Base-by-base conservation (phyloP, 352 stramenopile genomes). In the Globisporangium nodosum region DNA sequence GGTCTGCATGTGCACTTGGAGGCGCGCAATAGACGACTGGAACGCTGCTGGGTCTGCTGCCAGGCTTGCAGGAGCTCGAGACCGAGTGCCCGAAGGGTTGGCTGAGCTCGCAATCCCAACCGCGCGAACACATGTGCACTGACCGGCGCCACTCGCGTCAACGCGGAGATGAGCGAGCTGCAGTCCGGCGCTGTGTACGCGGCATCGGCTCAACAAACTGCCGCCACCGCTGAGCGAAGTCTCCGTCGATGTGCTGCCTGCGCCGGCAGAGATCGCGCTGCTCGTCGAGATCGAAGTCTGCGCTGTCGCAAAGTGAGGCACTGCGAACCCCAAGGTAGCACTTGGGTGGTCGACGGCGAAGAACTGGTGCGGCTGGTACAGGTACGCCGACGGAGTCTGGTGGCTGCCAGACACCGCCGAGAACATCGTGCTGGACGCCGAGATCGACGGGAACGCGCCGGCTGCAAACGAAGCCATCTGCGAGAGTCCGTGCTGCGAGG, bases 51-150 rank as follows among this genome's bases (percentile, higher is more conserved):
- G 7, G 20, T 49, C 27, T 21, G 21, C 11, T 40, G 39, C 18
- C 0, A 35, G 35, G 18, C 8, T 11, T 33, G 24, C 21, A 20
- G 18, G 3, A 1, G 31, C 37, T 16, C 15, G 49, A 56, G 39
- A 6, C 8, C 33, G 49, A 45, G 37, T 27, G 24, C 47, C 46
- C 15, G 39, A 16, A 6, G 49, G 13, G 4, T 21, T 27, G 18
- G 68, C 40, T 46, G 69, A 66, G 30, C 61, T 73, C 9, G 58
- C 39, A n/a, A 58, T 62, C 3, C 21, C 45, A 20, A 51, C 46
- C 40, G 64, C 55, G 16, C 65, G 65, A 21, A 75, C 77, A 54
- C 74, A 81, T 16, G 72, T 73, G 46, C 71, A 81, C 46, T 66
- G 61, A 27, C 42, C 21, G 27, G 40, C 12, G 13, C 20, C 20